Percentiles rank a stretch among this genome's conserved stretches.
phyloP scores from a whole-genome alignment of 1,284 basidiomycete species.

The Ceratobasidium papillatum region DNA sequence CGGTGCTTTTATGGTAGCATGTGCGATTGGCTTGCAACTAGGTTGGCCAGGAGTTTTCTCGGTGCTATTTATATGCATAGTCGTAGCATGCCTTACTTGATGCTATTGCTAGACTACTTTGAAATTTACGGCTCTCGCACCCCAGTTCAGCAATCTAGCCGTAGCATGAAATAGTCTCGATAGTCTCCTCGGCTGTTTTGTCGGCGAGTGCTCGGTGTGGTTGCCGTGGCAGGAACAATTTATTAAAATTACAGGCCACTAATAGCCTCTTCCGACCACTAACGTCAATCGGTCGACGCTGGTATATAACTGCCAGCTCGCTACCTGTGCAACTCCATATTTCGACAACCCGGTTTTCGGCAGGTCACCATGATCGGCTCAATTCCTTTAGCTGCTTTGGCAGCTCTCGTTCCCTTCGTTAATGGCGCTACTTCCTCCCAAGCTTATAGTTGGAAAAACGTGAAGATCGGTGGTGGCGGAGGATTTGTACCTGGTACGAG shows the following conservation, averaged over 20 bases:
- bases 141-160: not conserved
- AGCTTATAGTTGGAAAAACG: constrained; percentile 62
- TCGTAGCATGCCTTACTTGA: not conserved
- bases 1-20: constrained; percentile 4
- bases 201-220: constrained; percentile 35
- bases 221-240: not conserved
- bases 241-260: not conserved
- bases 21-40: not conserved
- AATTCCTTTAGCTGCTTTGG: constrained; percentile 15
- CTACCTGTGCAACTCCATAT: not conserved
- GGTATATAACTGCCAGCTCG: not conserved
- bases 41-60: constrained; percentile 19
- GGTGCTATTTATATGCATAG: not conserved
- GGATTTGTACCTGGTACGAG: constrained; percentile 57
- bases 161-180: not conserved
- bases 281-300: not conserved
- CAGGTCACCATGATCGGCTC: constrained; percentile 13
- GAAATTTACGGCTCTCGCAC: not conserved
- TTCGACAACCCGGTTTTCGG: not conserved
- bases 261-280: not conserved
- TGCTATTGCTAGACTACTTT: not conserved
- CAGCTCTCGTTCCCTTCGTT: constrained; percentile 18
- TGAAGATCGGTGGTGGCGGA: constrained; percentile 64
- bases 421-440: constrained; percentile 24
- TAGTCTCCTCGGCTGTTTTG: constrained; percentile 9